These are phyloP conservation scores for Claviceps pusilla DNA, from an alignment of 2,329 filamentous ascomycete genomes.

Conservation along the genomic window DNA sequence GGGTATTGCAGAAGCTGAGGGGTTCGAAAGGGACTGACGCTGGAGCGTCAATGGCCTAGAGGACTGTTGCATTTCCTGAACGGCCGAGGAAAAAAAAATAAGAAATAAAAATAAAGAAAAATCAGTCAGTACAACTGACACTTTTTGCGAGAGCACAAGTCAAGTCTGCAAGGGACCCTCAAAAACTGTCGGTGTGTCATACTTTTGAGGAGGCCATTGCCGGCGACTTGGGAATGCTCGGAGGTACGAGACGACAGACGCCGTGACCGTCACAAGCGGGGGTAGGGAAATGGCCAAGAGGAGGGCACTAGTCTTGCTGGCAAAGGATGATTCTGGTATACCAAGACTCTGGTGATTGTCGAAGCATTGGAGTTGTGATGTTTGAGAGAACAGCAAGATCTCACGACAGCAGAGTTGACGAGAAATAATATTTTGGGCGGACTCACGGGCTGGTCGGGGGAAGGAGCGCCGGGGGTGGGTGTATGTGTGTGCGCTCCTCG, in stretches of 20 bases:
- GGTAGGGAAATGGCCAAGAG: conserved; percentile 3
- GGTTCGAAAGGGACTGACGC: conserved; percentile 43
- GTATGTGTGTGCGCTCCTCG: conserved; percentile 11
- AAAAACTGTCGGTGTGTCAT: conserved; percentile 18
- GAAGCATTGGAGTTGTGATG: conserved; percentile 4
- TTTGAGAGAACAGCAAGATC: conserved; percentile 5
- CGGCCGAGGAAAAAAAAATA: background rate
- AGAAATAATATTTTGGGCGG: conserved; percentile 27
- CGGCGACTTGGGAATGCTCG: conserved; percentile 22
- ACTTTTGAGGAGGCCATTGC: conserved; percentile 51
- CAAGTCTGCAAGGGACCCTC: conserved; percentile 15
- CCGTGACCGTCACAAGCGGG: conserved; percentile 17
- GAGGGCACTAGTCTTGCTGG: conserved; percentile 5
- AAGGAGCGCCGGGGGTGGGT: conserved; percentile 4
- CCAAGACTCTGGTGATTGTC: conserved; percentile 1
- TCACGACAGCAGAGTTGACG: conserved; percentile 13
- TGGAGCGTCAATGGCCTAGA: conserved; percentile 53
- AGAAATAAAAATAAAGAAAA: conserved; percentile 9
- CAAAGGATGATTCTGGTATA: conserved; percentile 6
- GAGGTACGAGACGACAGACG: conserved; percentile 18
- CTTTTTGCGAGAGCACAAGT: conserved; percentile 13
- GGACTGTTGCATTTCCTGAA: conserved; percentile 48
- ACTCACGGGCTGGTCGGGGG: conserved; percentile 5
- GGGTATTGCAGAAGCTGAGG: conserved; percentile 41
- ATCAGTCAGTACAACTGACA: conserved; percentile 21